Evolutionary conservation across 2,329 filamentous ascomycete genomes (phyloP), one percentile per base, ranked within the genome.

Genomic region (Trichocomaceae sp.): DNA sequence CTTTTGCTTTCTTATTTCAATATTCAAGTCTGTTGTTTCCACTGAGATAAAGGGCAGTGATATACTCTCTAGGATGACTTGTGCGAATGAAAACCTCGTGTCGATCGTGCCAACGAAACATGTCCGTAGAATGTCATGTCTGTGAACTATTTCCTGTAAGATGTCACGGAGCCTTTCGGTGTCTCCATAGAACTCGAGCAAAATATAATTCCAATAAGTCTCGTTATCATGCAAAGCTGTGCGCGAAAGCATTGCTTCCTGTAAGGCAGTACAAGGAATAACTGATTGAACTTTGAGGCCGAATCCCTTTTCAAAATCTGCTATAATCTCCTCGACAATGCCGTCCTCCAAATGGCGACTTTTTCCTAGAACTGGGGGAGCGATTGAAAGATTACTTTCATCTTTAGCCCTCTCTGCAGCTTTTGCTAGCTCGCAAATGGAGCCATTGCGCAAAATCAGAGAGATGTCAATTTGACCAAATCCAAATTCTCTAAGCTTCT

Each of bases 211-310:
- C 63, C 80, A 83, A 66, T 96, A 96, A 1, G 83, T 77, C 1
- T 72, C 70, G 10, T 73, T 67, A 1, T 69, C 69, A 2, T 58
- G 75, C 62, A 72, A 71, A 3, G 68, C 61, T 23, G 72, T 72
- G 8, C 82, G 80, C 2, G 83, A 85, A 0, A 96, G 75, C 90
- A 96, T 96, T 0, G 86, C 87, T 72, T 95, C 87, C 67, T 96
- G 91, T 0, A 96, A 73, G 0, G 90, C 87, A 1, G 90, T 95
- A 65, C 91, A 96, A 0, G 90, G 90, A 5, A 91, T 72, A 8
- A 95, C 76, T 1, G 73, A 75, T 29, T 79, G 70, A 2, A 87
- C 73, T 0, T 45, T 46, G 17, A 44, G 61, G 45, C 4, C 68
- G 66, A 0, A 68, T 67, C 2, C 67, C 57, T 4, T 57, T 15